These are phyloP conservation scores for Chlamydomonas applanata DNA, from an alignment of 139 green algal genomes.

Conservation along the genomic window DNA sequence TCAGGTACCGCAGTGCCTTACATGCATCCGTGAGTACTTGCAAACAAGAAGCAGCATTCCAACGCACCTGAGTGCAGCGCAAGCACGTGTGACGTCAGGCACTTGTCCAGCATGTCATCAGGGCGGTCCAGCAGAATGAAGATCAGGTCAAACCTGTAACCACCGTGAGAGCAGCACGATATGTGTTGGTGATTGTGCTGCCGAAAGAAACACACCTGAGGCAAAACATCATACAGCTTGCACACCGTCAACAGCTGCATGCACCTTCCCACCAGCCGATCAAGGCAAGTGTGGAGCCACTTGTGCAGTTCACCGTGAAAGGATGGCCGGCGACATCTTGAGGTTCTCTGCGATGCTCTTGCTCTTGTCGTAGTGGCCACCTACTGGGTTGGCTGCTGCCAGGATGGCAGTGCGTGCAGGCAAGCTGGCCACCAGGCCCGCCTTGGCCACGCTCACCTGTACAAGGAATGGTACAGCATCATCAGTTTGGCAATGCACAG, in stretches of 20 bases:
- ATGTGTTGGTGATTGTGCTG: not conserved
- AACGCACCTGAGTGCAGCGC: slow-evolving; percentile 68
- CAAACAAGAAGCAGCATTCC: too few relatives aligned
- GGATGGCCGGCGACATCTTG: slow-evolving; percentile 70
- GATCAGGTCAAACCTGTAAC: slow-evolving; percentile 93
- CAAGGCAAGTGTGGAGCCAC: not conserved
- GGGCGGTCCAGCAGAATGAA: slow-evolving; percentile 90
- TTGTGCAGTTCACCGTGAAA: slow-evolving; percentile 29
- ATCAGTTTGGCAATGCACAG: too few relatives aligned
- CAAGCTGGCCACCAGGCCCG: slow-evolving; percentile 82
- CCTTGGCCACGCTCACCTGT: slow-evolving; percentile 84
- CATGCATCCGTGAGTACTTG: too few relatives aligned
- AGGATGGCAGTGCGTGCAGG: slow-evolving; percentile 87
- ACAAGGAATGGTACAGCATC: too few relatives aligned
- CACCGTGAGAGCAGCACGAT: not conserved
- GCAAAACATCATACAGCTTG: too few relatives aligned
- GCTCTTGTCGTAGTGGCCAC: slow-evolving; percentile 75
- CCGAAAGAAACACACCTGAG: not conserved
- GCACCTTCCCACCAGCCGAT: not conserved
- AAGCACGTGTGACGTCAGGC: slow-evolving; percentile 88
- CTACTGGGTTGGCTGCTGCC: slow-evolving; percentile 86
- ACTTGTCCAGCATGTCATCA: slow-evolving; percentile 71
- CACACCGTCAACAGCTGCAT: not conserved
- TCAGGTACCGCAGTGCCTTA: too few relatives aligned
- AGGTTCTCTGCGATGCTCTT: slow-evolving; percentile 80